Conservation (phyloP, 2,329 filamentous ascomycete species). For the Paecilomyces sp. region DNA sequence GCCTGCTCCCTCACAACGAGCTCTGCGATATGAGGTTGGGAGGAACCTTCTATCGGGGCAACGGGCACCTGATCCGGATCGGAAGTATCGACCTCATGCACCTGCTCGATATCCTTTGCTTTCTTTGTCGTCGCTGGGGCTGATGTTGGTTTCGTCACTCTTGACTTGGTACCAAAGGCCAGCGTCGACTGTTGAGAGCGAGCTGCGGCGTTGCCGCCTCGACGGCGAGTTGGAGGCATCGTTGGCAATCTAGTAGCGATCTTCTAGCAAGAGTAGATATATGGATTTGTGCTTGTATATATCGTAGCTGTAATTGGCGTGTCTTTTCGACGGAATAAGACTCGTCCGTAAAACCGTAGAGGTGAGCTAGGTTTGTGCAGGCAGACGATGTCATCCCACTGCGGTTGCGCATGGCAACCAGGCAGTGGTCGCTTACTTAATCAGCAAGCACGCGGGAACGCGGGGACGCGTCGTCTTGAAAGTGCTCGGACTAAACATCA, state of each 20-base stretch:
- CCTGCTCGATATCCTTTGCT: constrained; percentile 7
- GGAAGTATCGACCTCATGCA: constrained; percentile 12
- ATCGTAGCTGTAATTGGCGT: not conserved
- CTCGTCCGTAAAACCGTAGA: not conserved
- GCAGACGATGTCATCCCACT: not conserved
- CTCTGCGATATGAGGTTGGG: constrained; percentile 26
- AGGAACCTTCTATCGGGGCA: constrained; percentile 14
- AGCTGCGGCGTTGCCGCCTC: constrained; percentile 26
- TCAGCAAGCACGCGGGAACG: not conserved
- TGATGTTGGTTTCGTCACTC: constrained; percentile 51
- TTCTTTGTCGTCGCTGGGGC: constrained; percentile 19
- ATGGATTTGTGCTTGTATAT: not conserved
- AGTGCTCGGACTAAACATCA: not conserved
- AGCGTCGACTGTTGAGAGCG: constrained; percentile 51
- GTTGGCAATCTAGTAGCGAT: not conserved
- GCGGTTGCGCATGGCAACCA: constrained; percentile 1
- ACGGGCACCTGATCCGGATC: constrained; percentile 21
- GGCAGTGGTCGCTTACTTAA: not conserved
- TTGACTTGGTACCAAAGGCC: constrained; percentile 52
- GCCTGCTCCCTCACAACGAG: constrained; percentile 41
- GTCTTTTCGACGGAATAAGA: not conserved
- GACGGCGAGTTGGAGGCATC: constrained; percentile 38
- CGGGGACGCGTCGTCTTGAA: not conserved
- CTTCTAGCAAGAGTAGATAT: not conserved
- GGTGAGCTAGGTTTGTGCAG: not conserved